Conservation (phyloP, 352 stramenopile species). For the Blastocystis sp. region DNA sequence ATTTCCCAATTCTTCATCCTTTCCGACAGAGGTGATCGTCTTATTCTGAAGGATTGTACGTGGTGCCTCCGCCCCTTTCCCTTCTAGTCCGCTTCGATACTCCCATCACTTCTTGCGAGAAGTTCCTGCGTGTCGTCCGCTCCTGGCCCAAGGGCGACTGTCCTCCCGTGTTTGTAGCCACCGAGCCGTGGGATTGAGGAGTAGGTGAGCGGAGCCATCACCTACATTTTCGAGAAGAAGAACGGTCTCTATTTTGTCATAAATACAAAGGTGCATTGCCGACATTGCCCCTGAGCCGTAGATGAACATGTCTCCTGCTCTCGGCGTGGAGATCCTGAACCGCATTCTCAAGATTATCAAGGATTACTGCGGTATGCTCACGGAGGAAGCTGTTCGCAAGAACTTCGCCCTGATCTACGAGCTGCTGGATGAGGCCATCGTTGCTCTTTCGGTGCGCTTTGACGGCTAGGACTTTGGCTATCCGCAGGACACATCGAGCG, state of each 20-base stretch:
- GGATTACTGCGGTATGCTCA: slow-evolving; percentile 97
- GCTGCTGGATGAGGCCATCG: slow-evolving; percentile 88
- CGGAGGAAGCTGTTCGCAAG: slow-evolving; percentile 94
- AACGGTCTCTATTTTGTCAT: slow-evolving; percentile 91
- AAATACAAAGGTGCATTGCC: slow-evolving; percentile 79
- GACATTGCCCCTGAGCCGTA: slow-evolving; percentile 8
- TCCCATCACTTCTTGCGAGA: slow-evolving; percentile 78
- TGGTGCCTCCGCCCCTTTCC: not conserved
- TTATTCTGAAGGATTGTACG: slow-evolving; percentile 89
- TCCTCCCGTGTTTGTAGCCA: slow-evolving; percentile 84
- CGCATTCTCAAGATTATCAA: slow-evolving; percentile 92
- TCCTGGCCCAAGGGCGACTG: slow-evolving; percentile 94
- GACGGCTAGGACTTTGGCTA: slow-evolving; percentile 86
- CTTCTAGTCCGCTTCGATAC: slow-evolving; percentile 62
- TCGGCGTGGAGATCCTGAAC: slow-evolving; percentile 90
- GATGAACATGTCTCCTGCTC: slow-evolving; percentile 89
- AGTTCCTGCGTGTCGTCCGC: slow-evolving; percentile 98
- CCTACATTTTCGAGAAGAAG: slow-evolving; percentile 76
- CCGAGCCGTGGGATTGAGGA: not conserved
- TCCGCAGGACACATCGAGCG: slow-evolving; percentile 92
- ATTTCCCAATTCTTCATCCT: slow-evolving; percentile 99
- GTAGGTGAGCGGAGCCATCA: slow-evolving; percentile 88
- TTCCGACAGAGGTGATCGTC: slow-evolving; percentile 92
- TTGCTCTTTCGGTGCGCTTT: slow-evolving; percentile 75
- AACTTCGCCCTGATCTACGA: slow-evolving; percentile 99